Evolutionary conservation across 176 grass and related monocot species (phyloP).

Genomic region (Aechmea fasciata): DNA sequence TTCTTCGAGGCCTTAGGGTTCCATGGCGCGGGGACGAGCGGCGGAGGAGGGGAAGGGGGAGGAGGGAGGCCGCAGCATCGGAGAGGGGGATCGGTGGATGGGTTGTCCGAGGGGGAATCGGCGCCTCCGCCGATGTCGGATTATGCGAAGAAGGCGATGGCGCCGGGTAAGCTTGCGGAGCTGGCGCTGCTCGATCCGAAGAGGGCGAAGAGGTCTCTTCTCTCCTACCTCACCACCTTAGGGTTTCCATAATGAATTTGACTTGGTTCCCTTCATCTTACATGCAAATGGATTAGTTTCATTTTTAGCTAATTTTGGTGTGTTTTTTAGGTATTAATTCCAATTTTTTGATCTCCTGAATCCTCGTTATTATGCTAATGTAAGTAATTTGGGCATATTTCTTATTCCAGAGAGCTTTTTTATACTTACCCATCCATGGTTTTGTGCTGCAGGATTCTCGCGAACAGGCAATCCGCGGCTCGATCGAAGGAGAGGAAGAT

Average conservation of each 20-base stretch:
- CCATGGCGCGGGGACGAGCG: constrained; percentile 22
- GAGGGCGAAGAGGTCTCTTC: constrained; percentile 67
- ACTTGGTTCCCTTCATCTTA: not conserved
- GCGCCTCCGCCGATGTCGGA: constrained; percentile 33
- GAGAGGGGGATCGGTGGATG: constrained; percentile 84
- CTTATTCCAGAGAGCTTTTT: not conserved
- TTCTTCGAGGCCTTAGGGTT: constrained; percentile 74
- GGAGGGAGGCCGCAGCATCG: constrained; percentile 28
- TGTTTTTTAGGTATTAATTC: not conserved
- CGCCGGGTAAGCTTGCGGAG: constrained; percentile 66
- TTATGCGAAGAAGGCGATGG: constrained; percentile 86
- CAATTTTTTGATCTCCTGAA: not conserved
- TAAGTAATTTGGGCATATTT: not conserved
- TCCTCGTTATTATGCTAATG: not conserved
- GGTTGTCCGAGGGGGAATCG: constrained; percentile 69
- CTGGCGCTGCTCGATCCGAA: constrained; percentile 79
- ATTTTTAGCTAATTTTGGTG: not conserved
- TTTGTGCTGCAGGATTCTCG: constrained; percentile 65
- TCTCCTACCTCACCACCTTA: not conserved
- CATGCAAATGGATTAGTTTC: not conserved
- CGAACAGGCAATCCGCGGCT: constrained; percentile 82
- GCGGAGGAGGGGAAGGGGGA: constrained; percentile 14
- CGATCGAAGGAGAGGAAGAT: constrained; percentile 97
- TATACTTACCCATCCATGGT: not conserved
- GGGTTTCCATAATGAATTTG: not conserved